phyloP scores from a whole-genome alignment of 2,329 filamentous ascomycete species.

The Penicillium sp. region DNA sequence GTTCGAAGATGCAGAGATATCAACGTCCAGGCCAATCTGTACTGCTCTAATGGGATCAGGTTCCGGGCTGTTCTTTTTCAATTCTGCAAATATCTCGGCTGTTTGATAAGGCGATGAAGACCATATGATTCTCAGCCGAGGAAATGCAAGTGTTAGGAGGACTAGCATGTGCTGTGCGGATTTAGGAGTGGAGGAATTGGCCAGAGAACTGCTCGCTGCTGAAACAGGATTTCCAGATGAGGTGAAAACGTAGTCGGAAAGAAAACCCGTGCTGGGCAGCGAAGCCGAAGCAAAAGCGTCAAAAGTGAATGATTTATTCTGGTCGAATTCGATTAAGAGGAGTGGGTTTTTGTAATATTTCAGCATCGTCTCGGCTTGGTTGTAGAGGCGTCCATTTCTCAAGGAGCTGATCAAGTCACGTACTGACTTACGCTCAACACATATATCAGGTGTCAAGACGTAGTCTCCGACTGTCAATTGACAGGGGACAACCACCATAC shows the following conservation, averaged over 20 bases:
- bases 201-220: conserved; percentile 57
- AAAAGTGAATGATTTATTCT: conserved; percentile 94
- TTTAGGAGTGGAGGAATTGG: conserved; percentile 60
- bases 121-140: conserved; percentile 87
- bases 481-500: conserved; percentile 84
- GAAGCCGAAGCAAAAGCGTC: conserved; percentile 56
- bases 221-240: conserved; percentile 40
- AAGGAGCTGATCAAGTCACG: conserved; percentile 89
- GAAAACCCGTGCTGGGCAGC: conserved; percentile 37
- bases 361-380: conserved; percentile 90
- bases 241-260: conserved; percentile 53
- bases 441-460: conserved; percentile 84
- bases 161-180: conserved; percentile 92
- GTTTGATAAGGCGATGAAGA: conserved; percentile 90
- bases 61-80: conserved; percentile 86
- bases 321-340: conserved; percentile 95
- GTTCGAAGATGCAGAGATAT: conserved; percentile 29
- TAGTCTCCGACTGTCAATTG: conserved; percentile 97
- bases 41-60: conserved; percentile 88
- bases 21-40: conserved; percentile 68
- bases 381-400: conserved; percentile 85
- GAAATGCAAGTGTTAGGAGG: conserved; percentile 86
- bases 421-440: conserved; percentile 90
- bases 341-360: conserved; percentile 85
- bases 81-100: conserved; percentile 89